Percentiles rank a stretch among this genome's conserved stretches.
These are phyloP conservation scores for Ogataea trehaloabstinens DNA, from an alignment of 805 yeast species.

Conservation along the genomic window DNA sequence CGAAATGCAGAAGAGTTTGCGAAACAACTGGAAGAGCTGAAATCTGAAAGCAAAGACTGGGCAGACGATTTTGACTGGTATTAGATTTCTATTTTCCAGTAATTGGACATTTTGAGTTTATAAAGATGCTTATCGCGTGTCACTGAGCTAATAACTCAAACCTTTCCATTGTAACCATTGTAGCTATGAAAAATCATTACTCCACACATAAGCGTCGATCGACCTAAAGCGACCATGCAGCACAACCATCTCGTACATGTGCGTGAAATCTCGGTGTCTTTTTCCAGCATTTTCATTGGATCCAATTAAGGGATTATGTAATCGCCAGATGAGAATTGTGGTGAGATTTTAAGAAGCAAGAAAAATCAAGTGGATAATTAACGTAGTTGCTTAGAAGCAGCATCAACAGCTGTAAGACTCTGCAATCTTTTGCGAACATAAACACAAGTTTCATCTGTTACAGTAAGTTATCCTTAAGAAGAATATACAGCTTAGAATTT, in stretches of 20 bases:
- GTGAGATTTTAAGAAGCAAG: background rate
- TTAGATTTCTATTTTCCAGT: background rate
- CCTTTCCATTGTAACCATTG: too few species aligned
- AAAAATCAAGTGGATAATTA: too few species aligned
- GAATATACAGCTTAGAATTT: too few species aligned
- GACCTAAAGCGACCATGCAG: too few species aligned
- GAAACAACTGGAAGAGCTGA: constrained; percentile 11
- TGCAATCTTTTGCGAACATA: too few species aligned
- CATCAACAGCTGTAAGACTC: too few species aligned
- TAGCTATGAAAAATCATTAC: too few species aligned
- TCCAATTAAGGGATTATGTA: constrained; percentile 1
- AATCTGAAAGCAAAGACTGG: constrained; percentile 12
- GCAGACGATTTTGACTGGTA: constrained; percentile 21
- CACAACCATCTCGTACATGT: background rate
- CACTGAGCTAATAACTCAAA: too few species aligned
- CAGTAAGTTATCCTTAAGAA: too few species aligned
- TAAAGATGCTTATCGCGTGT: too few species aligned
- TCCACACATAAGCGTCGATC: constrained; percentile 1
- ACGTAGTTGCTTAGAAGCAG: too few species aligned
- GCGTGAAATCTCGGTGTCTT: background rate
- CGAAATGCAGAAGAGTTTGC: constrained; percentile 18
- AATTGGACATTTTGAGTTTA: background rate
- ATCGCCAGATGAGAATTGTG: background rate
- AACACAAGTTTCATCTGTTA: too few species aligned
- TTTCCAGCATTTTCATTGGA: background rate